phyloP scores from a whole-genome alignment of 2,329 filamentous ascomycete species.

The Ophiostoma himal-ulmi region DNA sequence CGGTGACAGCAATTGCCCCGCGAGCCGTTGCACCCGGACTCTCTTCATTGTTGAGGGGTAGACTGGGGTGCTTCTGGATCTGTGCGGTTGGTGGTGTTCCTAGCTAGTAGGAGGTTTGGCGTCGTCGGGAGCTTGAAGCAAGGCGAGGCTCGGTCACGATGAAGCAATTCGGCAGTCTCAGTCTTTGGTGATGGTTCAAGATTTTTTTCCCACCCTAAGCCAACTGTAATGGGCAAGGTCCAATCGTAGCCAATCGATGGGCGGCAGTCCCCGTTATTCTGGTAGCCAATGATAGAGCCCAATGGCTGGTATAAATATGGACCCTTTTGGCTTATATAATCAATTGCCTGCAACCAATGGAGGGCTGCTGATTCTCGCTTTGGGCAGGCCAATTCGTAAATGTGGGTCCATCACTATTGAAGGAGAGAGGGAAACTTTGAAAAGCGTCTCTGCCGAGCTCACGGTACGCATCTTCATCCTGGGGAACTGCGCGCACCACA shows the following conservation, averaged over 20 bases:
- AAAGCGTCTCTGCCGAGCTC: slow-evolving; percentile 15
- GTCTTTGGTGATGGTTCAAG: slow-evolving; percentile 11
- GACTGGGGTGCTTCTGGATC: background rate
- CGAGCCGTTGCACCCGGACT: slow-evolving; percentile 55
- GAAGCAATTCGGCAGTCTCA: background rate
- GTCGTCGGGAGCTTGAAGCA: background rate
- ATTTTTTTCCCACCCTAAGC: slow-evolving; percentile 15
- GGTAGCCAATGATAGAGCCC: slow-evolving; percentile 5
- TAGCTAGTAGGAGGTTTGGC: background rate
- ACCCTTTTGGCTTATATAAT: slow-evolving; percentile 14
- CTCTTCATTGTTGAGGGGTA: slow-evolving; percentile 47
- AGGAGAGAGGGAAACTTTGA: slow-evolving; percentile 13
- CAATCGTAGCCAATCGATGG: background rate
- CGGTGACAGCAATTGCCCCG: slow-evolving; percentile 50
- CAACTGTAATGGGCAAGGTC: background rate
- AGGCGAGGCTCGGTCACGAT: background rate
- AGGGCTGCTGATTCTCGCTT: slow-evolving; percentile 23
- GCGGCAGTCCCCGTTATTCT: slow-evolving; percentile 9
- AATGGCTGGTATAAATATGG: background rate
- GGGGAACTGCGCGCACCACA: slow-evolving; percentile 2
- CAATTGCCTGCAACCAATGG: background rate
- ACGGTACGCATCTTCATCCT: background rate
- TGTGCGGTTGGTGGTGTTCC: background rate
- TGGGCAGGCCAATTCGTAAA: slow-evolving; percentile 16
- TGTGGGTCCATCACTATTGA: slow-evolving; percentile 3